phyloP scores from a whole-genome alignment of 1,284 basidiomycete genomes.

The Volvariella volvacea region DNA sequence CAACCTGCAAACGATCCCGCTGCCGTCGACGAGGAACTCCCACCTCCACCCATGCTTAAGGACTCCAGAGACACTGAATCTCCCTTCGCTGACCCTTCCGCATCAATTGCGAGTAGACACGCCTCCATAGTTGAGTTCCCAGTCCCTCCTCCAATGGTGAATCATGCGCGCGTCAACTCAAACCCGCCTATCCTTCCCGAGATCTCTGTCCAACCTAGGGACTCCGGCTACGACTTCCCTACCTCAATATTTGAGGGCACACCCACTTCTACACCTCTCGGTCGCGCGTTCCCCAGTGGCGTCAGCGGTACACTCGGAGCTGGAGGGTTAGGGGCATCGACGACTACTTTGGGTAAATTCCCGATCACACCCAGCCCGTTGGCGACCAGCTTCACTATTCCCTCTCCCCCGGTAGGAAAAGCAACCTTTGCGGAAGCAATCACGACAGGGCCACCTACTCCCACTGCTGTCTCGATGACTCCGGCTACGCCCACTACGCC shows the following conservation, averaged over 20 bases:
- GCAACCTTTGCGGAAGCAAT: slow-evolving; percentile 4
- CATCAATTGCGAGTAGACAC: too few relatives aligned
- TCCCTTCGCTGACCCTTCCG: slow-evolving; percentile 25
- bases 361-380: slow-evolving; percentile 29
- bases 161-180: slow-evolving; percentile 38
- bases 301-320: too few relatives aligned
- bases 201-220: slow-evolving; percentile 36
- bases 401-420: slow-evolving; percentile 8
- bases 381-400: slow-evolving; percentile 22
- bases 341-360: slow-evolving; percentile 14
- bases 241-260: slow-evolving; percentile 1
- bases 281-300: slow-evolving; percentile 7
- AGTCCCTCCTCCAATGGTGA: slow-evolving; percentile 32
- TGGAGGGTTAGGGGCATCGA: too few relatives aligned
- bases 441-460: background rate
- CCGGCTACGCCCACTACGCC: too few relatives aligned
- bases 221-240: slow-evolving; percentile 21
- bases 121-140: slow-evolving; percentile 25
- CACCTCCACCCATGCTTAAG: slow-evolving; percentile 13
- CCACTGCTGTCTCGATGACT: too few relatives aligned
- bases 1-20: slow-evolving; percentile 8
- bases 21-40: slow-evolving; percentile 17
- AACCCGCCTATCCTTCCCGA: slow-evolving; percentile 49
- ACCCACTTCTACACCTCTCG: slow-evolving; percentile 5
- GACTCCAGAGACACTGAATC: slow-evolving; percentile 10